Evolutionary conservation across 352 stramenopile species (phyloP).

Genomic region (Phytophthora palmivora): DNA sequence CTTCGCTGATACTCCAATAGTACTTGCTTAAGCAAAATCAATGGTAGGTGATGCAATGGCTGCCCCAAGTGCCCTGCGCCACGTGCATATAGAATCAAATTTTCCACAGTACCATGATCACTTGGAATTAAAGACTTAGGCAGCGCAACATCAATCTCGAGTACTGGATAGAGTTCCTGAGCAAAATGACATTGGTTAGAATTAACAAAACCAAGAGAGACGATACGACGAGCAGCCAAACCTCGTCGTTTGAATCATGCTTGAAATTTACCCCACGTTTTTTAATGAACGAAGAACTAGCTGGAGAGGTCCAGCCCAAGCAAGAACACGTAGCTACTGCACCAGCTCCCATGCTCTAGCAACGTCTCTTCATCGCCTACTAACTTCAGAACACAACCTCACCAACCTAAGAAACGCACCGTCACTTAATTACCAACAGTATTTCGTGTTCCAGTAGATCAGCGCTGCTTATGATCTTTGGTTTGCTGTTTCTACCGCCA

Average conservation of each 20-base stretch:
- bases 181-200: background rate
- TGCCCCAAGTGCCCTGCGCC: slow-evolving; percentile 1
- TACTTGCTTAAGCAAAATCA: slow-evolving; percentile 42
- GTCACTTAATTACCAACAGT: slow-evolving; percentile 17
- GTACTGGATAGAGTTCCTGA: slow-evolving; percentile 4
- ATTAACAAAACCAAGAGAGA: background rate
- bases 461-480: background rate
- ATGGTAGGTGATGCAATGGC: slow-evolving; percentile 34
- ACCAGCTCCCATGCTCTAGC: slow-evolving; percentile 13
- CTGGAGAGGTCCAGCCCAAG: slow-evolving; percentile 2
- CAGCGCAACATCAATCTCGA: slow-evolving; percentile 14
- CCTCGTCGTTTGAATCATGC: slow-evolving; percentile 4
- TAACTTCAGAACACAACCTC: slow-evolving; percentile 6
- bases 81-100: slow-evolving; percentile 11
- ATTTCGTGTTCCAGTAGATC: slow-evolving; percentile 7
- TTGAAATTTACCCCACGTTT: background rate
- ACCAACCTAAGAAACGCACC: slow-evolving; percentile 8
- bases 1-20: slow-evolving; percentile 28
- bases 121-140: background rate
- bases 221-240: background rate
- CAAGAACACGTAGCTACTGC: slow-evolving; percentile 15
- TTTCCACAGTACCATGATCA: background rate
- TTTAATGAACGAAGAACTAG: background rate
- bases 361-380: slow-evolving; percentile 14
- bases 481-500: slow-evolving; percentile 49